A percentile compares a stretch with the other conserved stretches of the same genome.
Conservation (phyloP, 2,329 filamentous ascomycete genomes). For the Laburnicola sp. region DNA sequence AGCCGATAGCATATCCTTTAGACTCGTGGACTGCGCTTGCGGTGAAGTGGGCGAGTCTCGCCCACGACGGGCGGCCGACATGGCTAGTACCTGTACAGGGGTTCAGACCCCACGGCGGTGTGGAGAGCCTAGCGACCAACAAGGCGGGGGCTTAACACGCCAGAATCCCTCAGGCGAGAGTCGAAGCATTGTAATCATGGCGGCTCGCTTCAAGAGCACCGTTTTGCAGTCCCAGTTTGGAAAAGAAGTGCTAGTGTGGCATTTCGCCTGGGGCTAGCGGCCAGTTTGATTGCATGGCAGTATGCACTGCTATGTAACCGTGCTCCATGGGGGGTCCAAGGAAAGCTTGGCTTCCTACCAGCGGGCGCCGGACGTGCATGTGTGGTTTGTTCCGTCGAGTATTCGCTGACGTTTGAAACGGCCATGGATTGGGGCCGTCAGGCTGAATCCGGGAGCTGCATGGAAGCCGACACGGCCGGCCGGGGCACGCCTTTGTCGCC, state of each 20-base stretch:
- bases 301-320: no score
- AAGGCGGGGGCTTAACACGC: not conserved
- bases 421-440: not conserved
- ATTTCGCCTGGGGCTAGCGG: slow-evolving; percentile 1
- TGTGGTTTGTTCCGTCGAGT: slow-evolving; percentile 1
- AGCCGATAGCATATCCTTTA: not conserved
- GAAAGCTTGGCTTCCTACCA: slow-evolving; percentile 7
- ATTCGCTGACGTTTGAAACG: slow-evolving; percentile 9
- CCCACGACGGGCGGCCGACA: not conserved
- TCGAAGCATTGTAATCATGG: not conserved
- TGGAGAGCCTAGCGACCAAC: not conserved
- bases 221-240: not conserved
- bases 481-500: no score
- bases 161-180: not conserved
- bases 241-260: slow-evolving; percentile 3
- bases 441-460: slow-evolving; percentile 9
- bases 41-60: not conserved
- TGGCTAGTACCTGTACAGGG: not conserved
- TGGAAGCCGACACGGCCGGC: not conserved
- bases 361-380: not conserved
- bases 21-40: not conserved
- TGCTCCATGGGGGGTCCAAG: not conserved
- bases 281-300: not conserved
- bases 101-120: slow-evolving; percentile 7
- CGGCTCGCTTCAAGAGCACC: slow-evolving; percentile 5